Percentiles rank a stretch among this genome's conserved stretches.
Evolutionary conservation across 441 rosid species (phyloP).

Genomic region (Gossypium schwendimanii): DNA sequence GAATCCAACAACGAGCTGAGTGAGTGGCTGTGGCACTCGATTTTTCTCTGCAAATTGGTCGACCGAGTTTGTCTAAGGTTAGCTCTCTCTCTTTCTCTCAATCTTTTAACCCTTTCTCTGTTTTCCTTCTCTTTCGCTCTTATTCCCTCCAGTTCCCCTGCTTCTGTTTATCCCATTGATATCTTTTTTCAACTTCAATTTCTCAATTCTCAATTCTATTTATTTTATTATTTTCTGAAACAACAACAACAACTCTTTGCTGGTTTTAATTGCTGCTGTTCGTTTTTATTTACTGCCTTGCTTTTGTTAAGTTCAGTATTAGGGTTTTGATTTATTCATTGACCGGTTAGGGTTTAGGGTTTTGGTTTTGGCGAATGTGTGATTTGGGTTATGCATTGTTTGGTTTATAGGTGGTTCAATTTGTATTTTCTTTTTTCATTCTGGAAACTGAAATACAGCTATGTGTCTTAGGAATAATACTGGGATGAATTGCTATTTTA

Average conservation of each 20-base stretch:
- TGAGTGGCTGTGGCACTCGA: neutral
- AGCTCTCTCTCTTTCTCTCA: conserved; percentile 10
- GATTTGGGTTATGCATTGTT: conserved; percentile 56
- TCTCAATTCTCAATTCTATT: conserved; percentile 20
- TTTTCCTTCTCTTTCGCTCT: too few relatives aligned
- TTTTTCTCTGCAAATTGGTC: conserved; percentile 36
- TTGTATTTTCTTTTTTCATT: conserved; percentile 19
- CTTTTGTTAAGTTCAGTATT: neutral
- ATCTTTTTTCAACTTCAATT: conserved; percentile 32
- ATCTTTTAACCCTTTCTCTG: too few relatives aligned
- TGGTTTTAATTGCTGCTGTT: neutral
- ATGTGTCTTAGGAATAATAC: neutral
- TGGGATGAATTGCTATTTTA: conserved; percentile 7
- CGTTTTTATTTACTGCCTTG: neutral
- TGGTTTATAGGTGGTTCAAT: conserved; percentile 37
- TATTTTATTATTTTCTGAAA: conserved; percentile 7
- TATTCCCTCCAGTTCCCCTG: conserved; percentile 31
- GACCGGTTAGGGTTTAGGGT: conserved; percentile 33
- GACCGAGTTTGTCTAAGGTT: conserved; percentile 24
- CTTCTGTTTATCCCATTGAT: conserved; percentile 38
- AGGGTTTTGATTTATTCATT: conserved; percentile 47
- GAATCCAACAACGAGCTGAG: conserved; percentile 9
- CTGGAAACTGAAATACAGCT: conserved; percentile 40
- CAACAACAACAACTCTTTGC: conserved; percentile 12
- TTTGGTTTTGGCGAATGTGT: conserved; percentile 40